A percentile compares a stretch with the other conserved stretches of the same genome.
phyloP scores from a whole-genome alignment of 2,329 filamentous ascomycete species.

The Ophiostoma fasciatum region DNA sequence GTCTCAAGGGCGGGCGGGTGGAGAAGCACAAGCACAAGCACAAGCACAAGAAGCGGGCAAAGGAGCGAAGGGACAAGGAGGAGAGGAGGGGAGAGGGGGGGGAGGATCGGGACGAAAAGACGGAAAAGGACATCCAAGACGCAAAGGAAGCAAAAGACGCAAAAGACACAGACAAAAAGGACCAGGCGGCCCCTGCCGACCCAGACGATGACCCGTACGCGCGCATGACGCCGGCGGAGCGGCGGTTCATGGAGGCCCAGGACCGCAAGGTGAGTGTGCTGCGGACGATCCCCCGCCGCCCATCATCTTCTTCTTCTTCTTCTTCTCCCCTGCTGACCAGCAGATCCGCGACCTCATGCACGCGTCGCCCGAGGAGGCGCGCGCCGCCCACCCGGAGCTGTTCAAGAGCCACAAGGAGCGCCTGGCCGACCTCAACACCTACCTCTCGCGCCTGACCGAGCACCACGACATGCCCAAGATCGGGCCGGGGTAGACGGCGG shows the following conservation, averaged over 20 bases:
- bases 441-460: conserved; percentile 81
- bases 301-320: neutral
- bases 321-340: neutral
- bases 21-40: conserved; percentile 49
- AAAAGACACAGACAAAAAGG: conserved; percentile 9
- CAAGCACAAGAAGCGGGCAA: conserved; percentile 15
- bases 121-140: conserved; percentile 5
- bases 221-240: conserved; percentile 73
- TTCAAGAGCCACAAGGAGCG: conserved; percentile 95
- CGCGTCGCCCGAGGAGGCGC: conserved; percentile 29
- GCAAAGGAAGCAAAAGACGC: conserved; percentile 5
- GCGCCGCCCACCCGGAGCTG: conserved; percentile 49
- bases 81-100: conserved; percentile 9
- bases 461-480: conserved; percentile 90
- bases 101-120: conserved; percentile 5
- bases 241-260: conserved; percentile 63
- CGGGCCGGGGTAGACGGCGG: conserved; percentile 42
- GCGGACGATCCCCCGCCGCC: conserved; percentile 25
- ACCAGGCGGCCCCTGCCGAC: conserved; percentile 14
- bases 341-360: conserved; percentile 64
- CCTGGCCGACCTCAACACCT: conserved; percentile 89
- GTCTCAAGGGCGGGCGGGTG: conserved; percentile 64
- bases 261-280: conserved; percentile 45
- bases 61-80: conserved; percentile 8
- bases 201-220: conserved; percentile 15